Evolutionary conservation across 2,329 filamentous ascomycete genomes (phyloP), one percentile per base, ranked within the genome.

Genomic region (Apiospora phragmitis): DNA sequence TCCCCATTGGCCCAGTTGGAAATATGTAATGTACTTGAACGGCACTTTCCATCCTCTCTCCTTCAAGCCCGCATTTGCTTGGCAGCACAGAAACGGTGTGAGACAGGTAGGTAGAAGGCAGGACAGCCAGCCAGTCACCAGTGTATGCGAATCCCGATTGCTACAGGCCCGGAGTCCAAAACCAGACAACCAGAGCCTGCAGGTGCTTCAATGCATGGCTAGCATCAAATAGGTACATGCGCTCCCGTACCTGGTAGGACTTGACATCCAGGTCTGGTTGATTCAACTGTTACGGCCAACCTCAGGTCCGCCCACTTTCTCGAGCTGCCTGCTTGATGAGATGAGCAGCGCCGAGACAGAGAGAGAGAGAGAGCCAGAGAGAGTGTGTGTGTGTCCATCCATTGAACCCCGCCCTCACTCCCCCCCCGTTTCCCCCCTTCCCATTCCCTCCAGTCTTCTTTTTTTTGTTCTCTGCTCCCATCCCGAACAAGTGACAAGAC

Each of bases 391-490:
- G 18, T 42, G 65, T 18, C 21, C n/a, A n/a, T 29, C 38, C 65
- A 43, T 45, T 3, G 26, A 18, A 55, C 41, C 45, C 29, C 67
- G 43, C 55, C 55, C 55, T 43, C 45, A 5, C 18, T 21, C 67
- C 45, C 45, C 41, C 41, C 45, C 45, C 45, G 26, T 68, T 49
- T 38, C 35, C 45, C 67, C 47, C 67, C 45, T 45, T 49, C 45
- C 45, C 67, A 68, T 76, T 73, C 55, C 55, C 55, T 62, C 55
- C 55, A 62, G 55, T 62, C 55, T 62, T 62, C 55, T 62, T 35
- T 62, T 55, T 62, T 62, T 62, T 62, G 32, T 62, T 62, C 55
- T 62, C 73, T 74, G 67, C 45, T 68, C 45, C 67, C 45, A 67
- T 43, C 65, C 65, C 65, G 65, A 67, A 42, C 55, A 47, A 43